Evolutionary conservation across 2,329 filamentous ascomycete genomes (phyloP).

Genomic region (Hymenoscyphus salicellus): DNA sequence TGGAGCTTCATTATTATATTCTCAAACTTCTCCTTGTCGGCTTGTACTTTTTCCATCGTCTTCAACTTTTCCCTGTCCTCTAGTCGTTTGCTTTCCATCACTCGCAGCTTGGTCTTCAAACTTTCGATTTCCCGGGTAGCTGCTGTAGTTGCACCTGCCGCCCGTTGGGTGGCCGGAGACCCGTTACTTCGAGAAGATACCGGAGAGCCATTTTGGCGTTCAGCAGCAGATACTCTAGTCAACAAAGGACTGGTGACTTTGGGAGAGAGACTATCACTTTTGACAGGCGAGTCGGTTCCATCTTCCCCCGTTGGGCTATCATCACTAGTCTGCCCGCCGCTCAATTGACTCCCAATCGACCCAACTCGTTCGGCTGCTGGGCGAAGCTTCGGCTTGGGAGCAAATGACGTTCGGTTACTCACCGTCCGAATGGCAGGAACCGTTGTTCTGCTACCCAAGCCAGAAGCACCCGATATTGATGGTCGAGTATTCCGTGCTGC

Average conservation of each 20-base stretch:
- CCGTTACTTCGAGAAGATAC: conserved; percentile 24
- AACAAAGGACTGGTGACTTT: conserved; percentile 32
- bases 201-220: conserved; percentile 25
- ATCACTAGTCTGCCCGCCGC: conserved; percentile 30
- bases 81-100: conserved; percentile 80
- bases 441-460: conserved; percentile 33
- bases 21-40: conserved; percentile 76
- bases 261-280: conserved; percentile 40
- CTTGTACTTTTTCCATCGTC: conserved; percentile 69
- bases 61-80: conserved; percentile 87
- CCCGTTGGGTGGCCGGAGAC: conserved; percentile 28
- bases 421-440: conserved; percentile 21
- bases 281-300: conserved; percentile 44
- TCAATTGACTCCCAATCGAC: conserved; percentile 34
- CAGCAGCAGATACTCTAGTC: conserved; percentile 27
- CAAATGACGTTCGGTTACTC: conserved; percentile 26
- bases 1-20: conserved; percentile 87
- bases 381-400: conserved; percentile 30
- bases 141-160: conserved; percentile 27
- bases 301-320: conserved; percentile 31
- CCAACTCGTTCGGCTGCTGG: conserved; percentile 33
- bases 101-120: conserved; percentile 78
- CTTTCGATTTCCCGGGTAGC: conserved; percentile 70
- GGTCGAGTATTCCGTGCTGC: conserved; percentile 38
- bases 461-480: conserved; percentile 38